Evolutionary conservation across 306 rosid genomes (phyloP).

Genomic region (Castanospermum australe): DNA sequence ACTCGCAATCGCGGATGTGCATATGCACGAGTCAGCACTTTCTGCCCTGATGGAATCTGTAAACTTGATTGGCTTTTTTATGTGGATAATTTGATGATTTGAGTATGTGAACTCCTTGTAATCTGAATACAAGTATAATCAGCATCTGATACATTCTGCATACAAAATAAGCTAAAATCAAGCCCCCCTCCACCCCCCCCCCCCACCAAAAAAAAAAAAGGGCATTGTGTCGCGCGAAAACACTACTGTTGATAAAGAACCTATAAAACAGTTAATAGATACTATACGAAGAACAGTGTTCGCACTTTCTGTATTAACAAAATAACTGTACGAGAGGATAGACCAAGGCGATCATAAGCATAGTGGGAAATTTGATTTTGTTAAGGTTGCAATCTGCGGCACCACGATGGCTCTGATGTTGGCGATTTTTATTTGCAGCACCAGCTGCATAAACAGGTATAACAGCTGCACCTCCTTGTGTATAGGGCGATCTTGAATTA

Average conservation of each 20-base stretch:
- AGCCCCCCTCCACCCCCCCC: too few species aligned
- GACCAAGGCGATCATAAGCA: conserved; percentile 38
- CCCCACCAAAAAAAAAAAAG: too few species aligned
- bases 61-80: neutral
- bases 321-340: conserved; percentile 33
- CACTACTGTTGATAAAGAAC: neutral
- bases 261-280: neutral
- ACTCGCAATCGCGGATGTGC: neutral
- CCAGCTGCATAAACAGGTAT: conserved; percentile 70
- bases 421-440: conserved; percentile 48
- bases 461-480: conserved; percentile 42
- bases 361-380: conserved; percentile 22
- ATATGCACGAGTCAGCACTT: neutral
- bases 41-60: neutral
- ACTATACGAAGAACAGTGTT: neutral
- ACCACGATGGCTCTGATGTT: conserved; percentile 35
- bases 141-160: neutral
- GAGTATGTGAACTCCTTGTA: neutral
- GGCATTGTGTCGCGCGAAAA: neutral
- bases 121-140: neutral
- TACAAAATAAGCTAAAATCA: neutral
- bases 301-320: conserved; percentile 16
- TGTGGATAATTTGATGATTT: neutral
- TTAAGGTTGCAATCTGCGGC: conserved; percentile 45
- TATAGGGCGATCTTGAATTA: conserved; percentile 24